Evolutionary conservation across 164 flowering plant species (phyloP), one percentile per base, ranked within the genome.

Genomic region (Echeveria elegans): DNA sequence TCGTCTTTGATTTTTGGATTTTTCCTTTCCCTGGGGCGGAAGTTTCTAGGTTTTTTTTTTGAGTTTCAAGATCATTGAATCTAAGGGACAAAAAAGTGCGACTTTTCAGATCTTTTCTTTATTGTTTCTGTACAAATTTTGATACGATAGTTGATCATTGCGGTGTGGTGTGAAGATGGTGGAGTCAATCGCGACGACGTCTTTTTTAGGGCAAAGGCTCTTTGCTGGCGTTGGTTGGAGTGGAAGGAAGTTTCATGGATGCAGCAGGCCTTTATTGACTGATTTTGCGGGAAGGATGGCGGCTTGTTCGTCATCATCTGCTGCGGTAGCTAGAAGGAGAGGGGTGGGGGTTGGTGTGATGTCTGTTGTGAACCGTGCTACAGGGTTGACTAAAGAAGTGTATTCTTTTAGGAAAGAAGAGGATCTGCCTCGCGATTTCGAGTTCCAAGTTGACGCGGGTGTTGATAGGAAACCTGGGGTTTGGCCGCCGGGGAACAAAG

Each of bases 401-500:
- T 76, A 74, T 75, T 74, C 89, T 0, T 82, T 30, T 68, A 78
- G 76, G 34, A 87, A 86, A 50, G 80, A 85, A 37, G 85, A 80
- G 53, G 76, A 78, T 69, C 64, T 79, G 16, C 85, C 81, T 1
- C 56, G 66, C 69, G 70, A 71, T 66, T 79, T 76, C 73, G 71
- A 68, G 29, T 79, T 79, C 67, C 50, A 71, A 0, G 60, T 69
- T 66, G 95, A 83, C 53, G 43, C 69, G 15, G 81, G 72, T 40
- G 69, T 74, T 5, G 84, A 79, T 63, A 53, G 74, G 23, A 81
- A 71, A 47, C 81, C 81, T 5, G 85, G 81, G 28, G 30, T 76
- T 40, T 89, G 92, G 95, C 99, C 96, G 0, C 97, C 96, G 0
- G 75, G 77, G 64, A 94, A 91, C 34, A 85, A 70, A 73, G 97